Base-by-base conservation (phyloP, 345 rosid genomes). In the Noccaea bulbosa region DNA sequence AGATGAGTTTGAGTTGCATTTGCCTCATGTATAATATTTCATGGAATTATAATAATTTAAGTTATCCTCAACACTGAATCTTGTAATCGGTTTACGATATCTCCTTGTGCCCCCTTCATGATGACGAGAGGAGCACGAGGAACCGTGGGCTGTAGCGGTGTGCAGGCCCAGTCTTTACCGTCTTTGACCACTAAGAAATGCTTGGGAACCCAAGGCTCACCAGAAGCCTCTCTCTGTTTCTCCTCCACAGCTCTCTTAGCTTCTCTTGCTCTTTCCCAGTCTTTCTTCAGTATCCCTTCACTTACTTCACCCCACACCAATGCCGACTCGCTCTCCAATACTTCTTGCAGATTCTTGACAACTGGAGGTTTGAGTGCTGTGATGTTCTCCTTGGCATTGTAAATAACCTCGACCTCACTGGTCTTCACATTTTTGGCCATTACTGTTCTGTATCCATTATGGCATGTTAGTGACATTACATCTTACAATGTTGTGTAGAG, bases 181-280 rank as follows among this genome's bases (percentile, higher is more conserved):
- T 35, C 63, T 44, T 32, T 71, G 52, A 72, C 72, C 9, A 81
- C 53, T 2, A 9, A 75, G 77, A 93, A 91, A 77, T 87, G 81
- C 53, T 80, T 81, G 5, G 97, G 88, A 71, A 74, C 74, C 98
- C 93, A 90, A 34, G 58, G 75, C 71, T 82, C 83, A 9, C 83
- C 86, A 16, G 27, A 71, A 17, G 84, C 81, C 16, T 71, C 73
- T 69, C 91, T 86, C 37, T 89, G 96, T 47, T 75, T 80, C 32
- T 82, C 87, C 77, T 93, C 97, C 4, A 90, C 70, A 1, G 37
- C 65, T n/a, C 67, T 83, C 90, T 93, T 93, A 6, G 87, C 88
- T 73, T 85, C 84, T 12, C 76, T 77, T 14, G 95, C 96, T 71
- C 78, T 86, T 45, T 77, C 83, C 97, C 97, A 93, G 1, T 91